phyloP scores from a whole-genome alignment of 108 stramenopile genomes.

The Cyclotella kingstonii region DNA sequence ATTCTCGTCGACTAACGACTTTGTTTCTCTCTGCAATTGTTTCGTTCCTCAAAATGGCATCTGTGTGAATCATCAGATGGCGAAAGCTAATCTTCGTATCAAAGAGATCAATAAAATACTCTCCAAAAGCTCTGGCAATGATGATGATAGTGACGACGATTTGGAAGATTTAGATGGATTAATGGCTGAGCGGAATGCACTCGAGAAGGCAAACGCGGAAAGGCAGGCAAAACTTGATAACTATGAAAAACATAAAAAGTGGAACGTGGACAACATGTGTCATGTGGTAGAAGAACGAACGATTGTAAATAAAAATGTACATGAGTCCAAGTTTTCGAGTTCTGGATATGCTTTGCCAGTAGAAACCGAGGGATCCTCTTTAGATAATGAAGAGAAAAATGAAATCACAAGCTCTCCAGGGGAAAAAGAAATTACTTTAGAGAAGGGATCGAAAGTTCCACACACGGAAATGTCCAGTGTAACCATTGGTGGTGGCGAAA shows the following conservation, averaged over 20 bases:
- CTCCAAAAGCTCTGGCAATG: conserved; percentile 34
- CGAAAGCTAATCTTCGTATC: conserved; percentile 77
- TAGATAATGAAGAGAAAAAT: conserved; percentile 5
- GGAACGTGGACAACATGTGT: conserved; percentile 98
- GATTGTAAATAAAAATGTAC: conserved; percentile 81
- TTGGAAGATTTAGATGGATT: conserved; percentile 85
- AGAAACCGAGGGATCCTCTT: conserved; percentile 16
- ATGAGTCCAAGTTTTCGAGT: conserved; percentile 62
- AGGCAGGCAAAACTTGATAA: conserved; percentile 78
- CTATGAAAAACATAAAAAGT: conserved; percentile 96
- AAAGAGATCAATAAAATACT: conserved; percentile 69
- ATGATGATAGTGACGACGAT: conserved; percentile 80
- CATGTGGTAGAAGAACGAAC: conserved; percentile 92
- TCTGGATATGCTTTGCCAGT: conserved; percentile 64
- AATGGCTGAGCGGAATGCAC: conserved; percentile 72
- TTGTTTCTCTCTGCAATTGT: background rate
- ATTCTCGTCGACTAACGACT: no score
- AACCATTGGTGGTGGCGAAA: conserved; percentile 1
- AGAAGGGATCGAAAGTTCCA: conserved; percentile 2
- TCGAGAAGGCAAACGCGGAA: conserved; percentile 55
- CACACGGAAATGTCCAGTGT: background rate
- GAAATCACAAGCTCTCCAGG: conserved; percentile 7
- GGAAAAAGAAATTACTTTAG: background rate
- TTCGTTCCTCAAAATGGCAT: background rate
- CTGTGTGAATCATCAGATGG: conserved; percentile 57